Percentiles rank a stretch among this genome's conserved stretches.
These are phyloP conservation scores for Canavalia ensiformis DNA, from an alignment of 306 rosid species.

Conservation along the genomic window DNA sequence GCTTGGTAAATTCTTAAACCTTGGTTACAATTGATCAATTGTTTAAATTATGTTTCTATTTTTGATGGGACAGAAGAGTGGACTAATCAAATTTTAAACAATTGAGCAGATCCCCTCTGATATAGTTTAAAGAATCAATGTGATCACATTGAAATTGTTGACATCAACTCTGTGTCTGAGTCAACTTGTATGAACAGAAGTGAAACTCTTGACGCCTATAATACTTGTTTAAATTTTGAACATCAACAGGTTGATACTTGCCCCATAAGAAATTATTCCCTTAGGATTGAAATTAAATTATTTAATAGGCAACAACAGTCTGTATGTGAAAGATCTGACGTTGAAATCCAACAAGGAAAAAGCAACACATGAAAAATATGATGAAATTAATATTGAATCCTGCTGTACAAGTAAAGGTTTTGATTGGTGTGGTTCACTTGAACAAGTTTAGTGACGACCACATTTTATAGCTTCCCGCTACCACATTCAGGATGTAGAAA, in stretches of 20 bases:
- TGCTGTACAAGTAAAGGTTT: slow-evolving; percentile 51
- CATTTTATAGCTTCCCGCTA: slow-evolving; percentile 41
- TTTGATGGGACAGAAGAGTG: slow-evolving; percentile 19
- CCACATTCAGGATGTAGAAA: slow-evolving; percentile 37
- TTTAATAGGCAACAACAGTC: neutral
- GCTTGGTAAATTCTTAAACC: neutral
- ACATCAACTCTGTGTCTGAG: neutral
- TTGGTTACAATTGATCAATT: neutral
- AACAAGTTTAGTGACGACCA: slow-evolving; percentile 40
- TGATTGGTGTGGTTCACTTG: slow-evolving; percentile 38
- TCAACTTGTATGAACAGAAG: neutral
- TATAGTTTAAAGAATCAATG: neutral
- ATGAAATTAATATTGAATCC: neutral
- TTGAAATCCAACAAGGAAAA: slow-evolving; percentile 4
- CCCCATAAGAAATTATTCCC: slow-evolving; percentile 29
- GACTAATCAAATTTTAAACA: neutral
- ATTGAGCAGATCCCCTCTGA: neutral
- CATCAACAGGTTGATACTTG: slow-evolving; percentile 23
- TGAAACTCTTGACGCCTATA: neutral
- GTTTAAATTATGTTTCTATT: neutral
- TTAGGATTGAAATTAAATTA: slow-evolving; percentile 8
- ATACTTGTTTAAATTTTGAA: neutral
- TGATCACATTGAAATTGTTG: slow-evolving; percentile 15
- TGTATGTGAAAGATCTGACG: slow-evolving; percentile 18
- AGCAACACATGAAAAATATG: slow-evolving; percentile 21